phyloP scores from a whole-genome alignment of 2,329 filamentous ascomycete species.

The Metarhizium humberi region DNA sequence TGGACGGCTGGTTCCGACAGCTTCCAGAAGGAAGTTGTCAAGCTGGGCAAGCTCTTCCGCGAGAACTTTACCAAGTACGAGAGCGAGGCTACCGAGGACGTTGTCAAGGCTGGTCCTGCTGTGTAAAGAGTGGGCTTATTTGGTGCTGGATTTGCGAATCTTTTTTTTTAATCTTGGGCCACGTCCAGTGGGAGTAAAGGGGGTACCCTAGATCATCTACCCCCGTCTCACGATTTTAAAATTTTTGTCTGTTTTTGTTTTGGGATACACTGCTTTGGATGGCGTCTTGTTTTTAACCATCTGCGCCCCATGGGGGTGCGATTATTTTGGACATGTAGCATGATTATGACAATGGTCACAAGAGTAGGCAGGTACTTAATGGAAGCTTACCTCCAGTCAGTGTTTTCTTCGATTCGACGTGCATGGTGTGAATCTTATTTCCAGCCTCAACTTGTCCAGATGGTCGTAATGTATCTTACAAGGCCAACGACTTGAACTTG shows the following conservation, averaged over 20 bases:
- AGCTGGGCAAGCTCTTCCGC: conserved; percentile 81
- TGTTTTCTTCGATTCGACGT: background rate
- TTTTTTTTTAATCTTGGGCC: background rate
- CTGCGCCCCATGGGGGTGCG: background rate
- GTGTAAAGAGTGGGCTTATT: conserved; percentile 17
- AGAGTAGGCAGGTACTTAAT: background rate
- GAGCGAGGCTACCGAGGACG: conserved; percentile 71
- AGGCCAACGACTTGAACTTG: no score
- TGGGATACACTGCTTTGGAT: background rate
- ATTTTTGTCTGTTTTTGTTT: background rate
- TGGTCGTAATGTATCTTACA: no score
- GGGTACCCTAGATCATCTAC: background rate
- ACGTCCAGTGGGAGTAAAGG: background rate
- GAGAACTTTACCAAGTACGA: conserved; percentile 98
- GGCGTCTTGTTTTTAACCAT: background rate
- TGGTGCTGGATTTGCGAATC: background rate
- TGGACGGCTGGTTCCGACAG: conserved; percentile 77
- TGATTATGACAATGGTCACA: background rate
- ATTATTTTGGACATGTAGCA: background rate
- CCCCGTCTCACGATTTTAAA: background rate
- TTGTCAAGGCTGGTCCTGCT: conserved; percentile 56
- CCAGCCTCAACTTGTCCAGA: no score
- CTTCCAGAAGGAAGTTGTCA: conserved; percentile 82
- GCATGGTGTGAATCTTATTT: no score
- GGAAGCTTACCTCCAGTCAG: background rate